phyloP scores from a whole-genome alignment of 2,329 filamentous ascomycete genomes.

The Trichoderma pleuroti region DNA sequence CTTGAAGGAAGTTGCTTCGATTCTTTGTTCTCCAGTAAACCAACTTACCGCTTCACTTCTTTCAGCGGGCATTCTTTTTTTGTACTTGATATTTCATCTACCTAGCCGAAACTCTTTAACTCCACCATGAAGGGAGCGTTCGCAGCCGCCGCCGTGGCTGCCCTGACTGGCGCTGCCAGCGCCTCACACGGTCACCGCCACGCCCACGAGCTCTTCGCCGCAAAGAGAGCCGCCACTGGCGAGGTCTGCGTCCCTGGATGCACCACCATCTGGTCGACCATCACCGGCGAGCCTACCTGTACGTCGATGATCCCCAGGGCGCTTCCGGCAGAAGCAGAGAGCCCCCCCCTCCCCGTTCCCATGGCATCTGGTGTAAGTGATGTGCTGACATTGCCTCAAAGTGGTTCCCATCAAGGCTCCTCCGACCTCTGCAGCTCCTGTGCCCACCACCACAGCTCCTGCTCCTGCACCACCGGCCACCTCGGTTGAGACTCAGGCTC shows the following conservation, averaged over 20 bases:
- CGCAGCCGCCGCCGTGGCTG: constrained; percentile 62
- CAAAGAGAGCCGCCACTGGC: constrained; percentile 41
- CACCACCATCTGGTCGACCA: constrained; percentile 70
- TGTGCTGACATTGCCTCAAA: constrained; percentile 26
- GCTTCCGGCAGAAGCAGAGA: neutral
- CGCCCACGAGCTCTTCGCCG: constrained; percentile 57
- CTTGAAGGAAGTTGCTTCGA: constrained; percentile 47
- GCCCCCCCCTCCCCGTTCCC: neutral
- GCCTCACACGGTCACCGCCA: constrained; percentile 61
- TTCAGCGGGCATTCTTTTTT: constrained; percentile 75
- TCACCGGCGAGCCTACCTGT: constrained; percentile 65
- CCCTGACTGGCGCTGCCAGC: constrained; percentile 53
- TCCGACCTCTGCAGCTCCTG: constrained; percentile 26
- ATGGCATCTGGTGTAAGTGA: neutral
- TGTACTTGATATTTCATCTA: constrained; percentile 14
- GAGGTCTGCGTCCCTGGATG: constrained; percentile 59
- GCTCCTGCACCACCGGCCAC: constrained; percentile 20
- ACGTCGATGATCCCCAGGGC: constrained; percentile 29
- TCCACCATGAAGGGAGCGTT: constrained; percentile 71
- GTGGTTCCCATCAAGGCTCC: constrained; percentile 36
- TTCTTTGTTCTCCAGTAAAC: constrained; percentile 43
- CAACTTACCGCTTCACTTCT: constrained; percentile 75
- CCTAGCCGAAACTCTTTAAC: constrained; percentile 22
- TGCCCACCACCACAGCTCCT: neutral
- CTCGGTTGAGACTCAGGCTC: constrained; percentile 22